Evolutionary conservation across 495 filamentous ascomycete species (phyloP).

Genomic region (Annulohypoxylon bovei): DNA sequence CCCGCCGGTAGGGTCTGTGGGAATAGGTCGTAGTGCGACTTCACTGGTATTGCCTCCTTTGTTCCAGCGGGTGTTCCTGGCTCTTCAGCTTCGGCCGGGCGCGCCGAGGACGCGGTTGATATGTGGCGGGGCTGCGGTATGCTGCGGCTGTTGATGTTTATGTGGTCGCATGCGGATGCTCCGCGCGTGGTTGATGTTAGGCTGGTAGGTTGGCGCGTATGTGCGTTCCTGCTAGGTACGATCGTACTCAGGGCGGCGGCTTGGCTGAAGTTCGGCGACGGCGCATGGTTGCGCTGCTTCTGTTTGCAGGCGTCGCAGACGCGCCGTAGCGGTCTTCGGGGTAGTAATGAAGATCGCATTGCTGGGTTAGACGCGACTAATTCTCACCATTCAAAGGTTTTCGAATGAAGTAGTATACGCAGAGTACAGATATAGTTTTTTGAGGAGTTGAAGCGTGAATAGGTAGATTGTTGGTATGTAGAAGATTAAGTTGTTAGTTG

Average conservation of each 20-base stretch:
- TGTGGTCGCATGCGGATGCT: background rate
- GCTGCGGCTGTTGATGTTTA: background rate
- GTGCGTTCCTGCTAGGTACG: background rate
- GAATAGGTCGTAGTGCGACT: slow-evolving; percentile 87
- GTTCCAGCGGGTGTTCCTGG: background rate
- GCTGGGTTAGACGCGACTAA: background rate
- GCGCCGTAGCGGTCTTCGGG: slow-evolving; percentile 26
- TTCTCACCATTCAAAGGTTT: background rate
- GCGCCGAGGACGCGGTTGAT: slow-evolving; percentile 13
- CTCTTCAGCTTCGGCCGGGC: background rate
- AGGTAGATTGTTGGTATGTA: background rate
- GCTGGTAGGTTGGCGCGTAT: background rate
- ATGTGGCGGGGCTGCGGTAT: slow-evolving; percentile 5
- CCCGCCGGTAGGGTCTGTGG: slow-evolving; percentile 80
- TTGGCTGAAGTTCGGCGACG: slow-evolving; percentile 7
- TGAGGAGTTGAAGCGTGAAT: background rate
- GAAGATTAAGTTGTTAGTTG: background rate
- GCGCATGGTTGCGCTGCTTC: slow-evolving; percentile 21
- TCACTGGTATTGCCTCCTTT: background rate
- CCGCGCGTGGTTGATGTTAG: background rate
- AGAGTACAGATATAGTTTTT: background rate
- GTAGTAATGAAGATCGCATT: slow-evolving; percentile 38
- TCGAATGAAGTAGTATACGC: background rate
- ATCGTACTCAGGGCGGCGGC: background rate
- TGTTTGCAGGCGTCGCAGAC: slow-evolving; percentile 41